Base-by-base conservation (phyloP, 345 rosid genomes). In the Lumnitzera littorea region DNA sequence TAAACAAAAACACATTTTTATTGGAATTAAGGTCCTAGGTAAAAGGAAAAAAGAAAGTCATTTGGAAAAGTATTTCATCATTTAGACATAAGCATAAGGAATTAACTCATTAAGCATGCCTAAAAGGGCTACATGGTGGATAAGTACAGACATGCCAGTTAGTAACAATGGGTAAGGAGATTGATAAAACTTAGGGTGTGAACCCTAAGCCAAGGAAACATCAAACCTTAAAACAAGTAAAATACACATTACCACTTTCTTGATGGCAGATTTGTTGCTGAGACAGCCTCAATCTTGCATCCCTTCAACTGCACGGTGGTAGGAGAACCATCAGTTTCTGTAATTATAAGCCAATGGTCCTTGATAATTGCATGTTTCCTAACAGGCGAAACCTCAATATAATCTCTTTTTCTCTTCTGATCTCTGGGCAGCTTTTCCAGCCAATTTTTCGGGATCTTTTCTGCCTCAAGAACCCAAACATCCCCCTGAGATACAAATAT, bases 381-480 rank as follows among this genome's bases (percentile, higher is more conserved):
- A 58, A 76, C 60, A 10, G 97, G 97, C 70, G 54, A 73, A 71
- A 88, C 91, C 78, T 90, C 96, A 55, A 80, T 48, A 27, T 72
- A 13, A 0, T 79, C 82, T 67, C 72, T 83, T 74, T 75, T 90
- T 63, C 63, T 79, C 83, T 81, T 89, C 15, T 72, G 88, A 53
- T 87, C 96, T 67, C 65, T 74, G 3, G 78, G 71, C 62, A 64
- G 58, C 55, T 74, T 79, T 2, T 85, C 82, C 50, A 66, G 36
- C 80, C 73, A 60, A 43, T 48, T 63, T 68, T 81, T 82, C 1
- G 89, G 79, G 62, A 75, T 61, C 65, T 82, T 82, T 47, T 83
- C 89, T 56, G 85, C 29, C 65, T 90, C 95, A 58, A 94, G 60
- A 82, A 94, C 65, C 97, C 97, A 94, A 50, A 94, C 71, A 58